Conservation (phyloP, 208 protist genomes). For the Leptomonas pyrrhocoris region DNA sequence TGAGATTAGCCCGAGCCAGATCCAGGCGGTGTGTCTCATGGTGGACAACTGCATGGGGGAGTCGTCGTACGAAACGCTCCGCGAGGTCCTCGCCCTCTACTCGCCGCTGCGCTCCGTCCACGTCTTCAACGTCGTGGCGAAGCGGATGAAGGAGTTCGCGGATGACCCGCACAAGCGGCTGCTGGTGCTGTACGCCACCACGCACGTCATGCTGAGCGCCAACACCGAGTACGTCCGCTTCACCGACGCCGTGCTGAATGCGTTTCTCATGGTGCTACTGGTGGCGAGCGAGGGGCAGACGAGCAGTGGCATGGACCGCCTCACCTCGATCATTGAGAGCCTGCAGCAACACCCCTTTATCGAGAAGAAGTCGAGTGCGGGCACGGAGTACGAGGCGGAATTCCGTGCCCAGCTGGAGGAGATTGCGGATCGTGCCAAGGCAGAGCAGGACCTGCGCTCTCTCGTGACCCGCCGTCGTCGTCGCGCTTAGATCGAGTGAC, state of each 20-base stretch:
- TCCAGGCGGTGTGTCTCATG: slow-evolving; percentile 69
- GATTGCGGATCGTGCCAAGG: slow-evolving; percentile 63
- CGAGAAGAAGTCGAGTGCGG: slow-evolving; percentile 53
- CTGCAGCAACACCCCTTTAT: slow-evolving; percentile 69
- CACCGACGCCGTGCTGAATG: slow-evolving; percentile 65
- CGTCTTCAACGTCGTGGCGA: slow-evolving; percentile 80
- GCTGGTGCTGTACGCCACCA: slow-evolving; percentile 74
- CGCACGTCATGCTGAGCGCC: slow-evolving; percentile 69
- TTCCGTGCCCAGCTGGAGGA: slow-evolving; percentile 72
- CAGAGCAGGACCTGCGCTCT: slow-evolving; percentile 73
- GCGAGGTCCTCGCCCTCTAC: slow-evolving; percentile 66
- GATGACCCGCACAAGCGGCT: slow-evolving; percentile 87
- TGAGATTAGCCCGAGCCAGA: slow-evolving; percentile 69
- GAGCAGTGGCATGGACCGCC: slow-evolving; percentile 65
- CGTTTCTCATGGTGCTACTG: slow-evolving; percentile 83
- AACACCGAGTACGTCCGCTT: slow-evolving; percentile 50
- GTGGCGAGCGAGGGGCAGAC: slow-evolving; percentile 72
- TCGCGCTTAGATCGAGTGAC: slow-evolving; percentile 16
- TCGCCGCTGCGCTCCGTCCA: slow-evolving; percentile 70
- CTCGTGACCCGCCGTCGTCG: slow-evolving; percentile 49
- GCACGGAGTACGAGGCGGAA: slow-evolving; percentile 52
- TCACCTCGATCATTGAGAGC: slow-evolving; percentile 75
- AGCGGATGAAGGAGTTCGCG: slow-evolving; percentile 77
- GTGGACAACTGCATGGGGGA: slow-evolving; percentile 78
- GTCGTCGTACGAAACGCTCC: slow-evolving; percentile 50